Percentiles rank a stretch among this genome's conserved stretches.
These are phyloP conservation scores for Macrolepiota fuliginosa DNA, from an alignment of 768 basidiomycete species.

Conservation along the genomic window DNA sequence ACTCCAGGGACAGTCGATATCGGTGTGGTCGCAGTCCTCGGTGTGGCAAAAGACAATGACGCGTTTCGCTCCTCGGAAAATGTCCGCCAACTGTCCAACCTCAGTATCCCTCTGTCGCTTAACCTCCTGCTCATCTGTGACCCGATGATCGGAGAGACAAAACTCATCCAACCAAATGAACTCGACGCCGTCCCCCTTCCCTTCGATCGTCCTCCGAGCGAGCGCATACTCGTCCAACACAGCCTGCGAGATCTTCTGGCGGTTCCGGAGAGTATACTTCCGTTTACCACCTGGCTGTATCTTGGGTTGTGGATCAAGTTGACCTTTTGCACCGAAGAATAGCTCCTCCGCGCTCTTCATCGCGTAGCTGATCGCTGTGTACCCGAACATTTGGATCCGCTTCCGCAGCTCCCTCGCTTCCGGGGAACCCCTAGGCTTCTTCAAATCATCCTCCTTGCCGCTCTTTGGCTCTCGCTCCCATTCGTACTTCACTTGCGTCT, in stretches of 20 bases:
- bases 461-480: neutral
- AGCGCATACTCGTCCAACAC: conserved; percentile 4
- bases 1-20: conserved; percentile 2
- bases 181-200: neutral
- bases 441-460: neutral
- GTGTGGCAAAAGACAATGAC: conserved; percentile 9
- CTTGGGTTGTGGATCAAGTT: neutral
- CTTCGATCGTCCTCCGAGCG: neutral
- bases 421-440: neutral
- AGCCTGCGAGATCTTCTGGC: neutral
- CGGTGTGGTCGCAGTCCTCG: conserved; percentile 4
- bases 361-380: conserved; percentile 12
- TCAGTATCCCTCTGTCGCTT: neutral
- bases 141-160: conserved; percentile 4
- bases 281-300: neutral
- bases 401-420: neutral
- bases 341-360: conserved; percentile 4
- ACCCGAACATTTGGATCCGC: neutral
- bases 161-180: conserved; percentile 12
- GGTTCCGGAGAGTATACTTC: neutral
- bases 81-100: conserved; percentile 7
- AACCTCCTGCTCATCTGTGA: neutral
- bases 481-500: neutral
- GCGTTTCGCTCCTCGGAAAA: conserved; percentile 5
- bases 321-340: neutral